Evolutionary conservation across 2,329 filamentous ascomycete genomes (phyloP).

Genomic region (Hypoxylon sp.): DNA sequence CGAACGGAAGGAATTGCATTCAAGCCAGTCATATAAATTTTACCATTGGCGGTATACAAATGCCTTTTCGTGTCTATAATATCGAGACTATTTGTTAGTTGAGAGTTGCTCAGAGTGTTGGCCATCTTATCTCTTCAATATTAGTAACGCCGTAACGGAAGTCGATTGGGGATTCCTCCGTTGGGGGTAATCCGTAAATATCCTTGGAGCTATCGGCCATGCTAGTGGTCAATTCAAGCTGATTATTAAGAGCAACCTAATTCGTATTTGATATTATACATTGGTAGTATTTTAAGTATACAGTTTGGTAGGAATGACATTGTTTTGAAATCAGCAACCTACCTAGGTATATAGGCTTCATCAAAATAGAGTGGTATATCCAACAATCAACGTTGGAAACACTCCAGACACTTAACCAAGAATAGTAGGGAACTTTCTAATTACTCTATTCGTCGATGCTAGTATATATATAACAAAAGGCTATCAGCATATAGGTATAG

Average conservation of each 20-base stretch:
- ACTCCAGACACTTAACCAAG: background rate
- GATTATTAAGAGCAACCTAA: too few species aligned
- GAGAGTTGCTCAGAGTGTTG: background rate
- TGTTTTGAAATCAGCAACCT: too few species aligned
- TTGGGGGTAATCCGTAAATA: constrained; percentile 44
- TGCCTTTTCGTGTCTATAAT: background rate
- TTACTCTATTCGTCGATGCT: constrained; percentile 28
- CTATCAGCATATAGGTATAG: constrained; percentile 13
- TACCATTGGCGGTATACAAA: background rate
- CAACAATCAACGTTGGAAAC: background rate
- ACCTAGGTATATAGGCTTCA: background rate
- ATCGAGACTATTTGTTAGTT: background rate
- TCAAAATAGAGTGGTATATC: background rate
- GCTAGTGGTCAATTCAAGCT: too few species aligned
- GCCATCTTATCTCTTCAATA: background rate
- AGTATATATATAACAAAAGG: constrained; percentile 21
- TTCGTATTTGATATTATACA: too few species aligned
- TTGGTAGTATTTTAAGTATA: too few species aligned
- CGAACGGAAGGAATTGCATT: background rate
- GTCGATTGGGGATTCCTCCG: constrained; percentile 42
- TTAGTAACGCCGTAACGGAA: constrained; percentile 26
- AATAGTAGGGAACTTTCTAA: constrained; percentile 1
- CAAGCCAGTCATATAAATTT: background rate
- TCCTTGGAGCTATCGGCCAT: background rate
- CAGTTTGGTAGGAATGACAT: too few species aligned